These are phyloP conservation scores for Colletotrichum sublineola DNA, from an alignment of 2,329 filamentous ascomycete species.

Conservation along the genomic window DNA sequence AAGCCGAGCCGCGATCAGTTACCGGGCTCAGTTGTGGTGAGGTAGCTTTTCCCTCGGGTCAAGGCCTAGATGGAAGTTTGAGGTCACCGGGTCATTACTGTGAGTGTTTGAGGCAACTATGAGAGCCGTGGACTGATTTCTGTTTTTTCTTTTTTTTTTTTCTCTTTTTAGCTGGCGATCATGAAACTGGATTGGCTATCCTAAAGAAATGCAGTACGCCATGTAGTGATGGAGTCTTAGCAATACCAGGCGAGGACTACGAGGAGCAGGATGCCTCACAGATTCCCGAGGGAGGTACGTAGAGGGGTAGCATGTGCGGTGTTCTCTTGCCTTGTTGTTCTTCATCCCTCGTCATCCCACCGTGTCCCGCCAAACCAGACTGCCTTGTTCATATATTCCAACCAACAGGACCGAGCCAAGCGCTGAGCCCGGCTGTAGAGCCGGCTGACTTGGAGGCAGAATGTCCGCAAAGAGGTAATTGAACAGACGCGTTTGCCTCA, in stretches of 20 bases:
- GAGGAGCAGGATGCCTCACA: neutral
- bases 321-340: neutral
- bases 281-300: slow-evolving; percentile 27
- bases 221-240: neutral
- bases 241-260: neutral
- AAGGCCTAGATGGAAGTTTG: neutral
- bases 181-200: neutral
- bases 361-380: neutral
- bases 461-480: slow-evolving; percentile 33
- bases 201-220: neutral
- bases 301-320: neutral
- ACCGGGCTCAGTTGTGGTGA: neutral
- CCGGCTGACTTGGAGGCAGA: slow-evolving; percentile 9
- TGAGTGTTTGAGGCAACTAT: neutral
- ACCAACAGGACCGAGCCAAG: slow-evolving; percentile 6
- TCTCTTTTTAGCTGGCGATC: neutral
- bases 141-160: neutral
- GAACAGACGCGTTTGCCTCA: slow-evolving; percentile 16
- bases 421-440: neutral
- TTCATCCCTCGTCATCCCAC: neutral
- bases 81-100: neutral
- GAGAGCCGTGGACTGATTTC: neutral
- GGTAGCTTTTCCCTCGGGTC: neutral
- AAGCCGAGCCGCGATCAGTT: slow-evolving; percentile 7
- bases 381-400: slow-evolving; percentile 17